phyloP scores from a whole-genome alignment of 2,329 filamentous ascomycete genomes.

The Curvularia hawaiiensis region DNA sequence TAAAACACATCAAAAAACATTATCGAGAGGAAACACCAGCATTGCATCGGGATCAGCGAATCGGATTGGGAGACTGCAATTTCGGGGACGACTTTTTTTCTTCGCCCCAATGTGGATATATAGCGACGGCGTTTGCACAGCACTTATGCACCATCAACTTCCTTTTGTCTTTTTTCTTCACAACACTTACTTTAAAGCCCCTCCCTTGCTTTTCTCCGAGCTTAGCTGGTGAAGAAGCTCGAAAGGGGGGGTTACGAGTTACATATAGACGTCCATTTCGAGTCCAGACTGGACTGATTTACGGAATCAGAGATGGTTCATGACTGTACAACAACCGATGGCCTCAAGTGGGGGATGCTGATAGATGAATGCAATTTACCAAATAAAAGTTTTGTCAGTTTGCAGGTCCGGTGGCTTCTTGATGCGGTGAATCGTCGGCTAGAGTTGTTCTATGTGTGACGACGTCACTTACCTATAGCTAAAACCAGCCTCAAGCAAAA shows the following conservation, averaged over 20 bases:
- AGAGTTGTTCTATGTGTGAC: too few species aligned
- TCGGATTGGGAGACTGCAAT: slow-evolving; percentile 11
- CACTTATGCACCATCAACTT: too few species aligned
- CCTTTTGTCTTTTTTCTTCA: too few species aligned
- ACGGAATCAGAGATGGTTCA: not conserved
- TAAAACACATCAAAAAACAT: slow-evolving; percentile 1
- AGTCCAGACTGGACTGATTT: not conserved
- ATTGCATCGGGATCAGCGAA: slow-evolving; percentile 23
- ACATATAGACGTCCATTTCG: not conserved
- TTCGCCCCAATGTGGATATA: slow-evolving; percentile 8
- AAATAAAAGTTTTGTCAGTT: not conserved
- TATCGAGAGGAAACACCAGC: slow-evolving; percentile 9
- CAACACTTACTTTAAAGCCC: not conserved
- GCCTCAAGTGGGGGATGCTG: not conserved
- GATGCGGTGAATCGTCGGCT: too few species aligned
- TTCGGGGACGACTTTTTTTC: not conserved
- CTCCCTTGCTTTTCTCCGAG: not conserved
- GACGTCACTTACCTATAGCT: too few species aligned
- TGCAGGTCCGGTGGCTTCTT: too few species aligned
- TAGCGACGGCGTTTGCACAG: slow-evolving; percentile 17
- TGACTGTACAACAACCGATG: slow-evolving; percentile 1
- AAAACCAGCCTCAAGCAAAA: too few species aligned
- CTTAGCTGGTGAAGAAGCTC: not conserved
- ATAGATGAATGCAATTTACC: not conserved
- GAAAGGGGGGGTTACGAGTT: not conserved